Evolutionary conservation across 768 basidiomycete genomes (phyloP).

Genomic region (Rhodotorula babjevae): DNA sequence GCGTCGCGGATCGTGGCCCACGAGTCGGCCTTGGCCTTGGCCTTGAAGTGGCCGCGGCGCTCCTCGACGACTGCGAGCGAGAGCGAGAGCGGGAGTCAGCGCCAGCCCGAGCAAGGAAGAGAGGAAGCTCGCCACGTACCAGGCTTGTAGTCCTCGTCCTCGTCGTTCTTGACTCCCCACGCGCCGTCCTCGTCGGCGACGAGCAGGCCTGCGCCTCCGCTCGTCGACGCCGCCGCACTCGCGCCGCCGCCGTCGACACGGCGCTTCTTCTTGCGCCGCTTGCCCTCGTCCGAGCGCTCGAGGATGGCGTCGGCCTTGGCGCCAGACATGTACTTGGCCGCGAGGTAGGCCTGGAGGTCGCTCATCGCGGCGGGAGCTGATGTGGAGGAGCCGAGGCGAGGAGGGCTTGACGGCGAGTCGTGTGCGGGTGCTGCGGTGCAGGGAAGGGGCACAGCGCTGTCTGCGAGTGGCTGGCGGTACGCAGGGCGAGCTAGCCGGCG

Average conservation of each 20-base stretch:
- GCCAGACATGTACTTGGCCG: constrained; percentile 91
- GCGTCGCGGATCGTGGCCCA: constrained; percentile 32
- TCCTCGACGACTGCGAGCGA: constrained; percentile 32
- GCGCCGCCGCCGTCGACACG: constrained; percentile 50
- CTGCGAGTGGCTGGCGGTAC: no score
- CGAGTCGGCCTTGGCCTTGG: constrained; percentile 18
- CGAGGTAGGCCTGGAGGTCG: constrained; percentile 71
- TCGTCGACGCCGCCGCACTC: constrained; percentile 40
- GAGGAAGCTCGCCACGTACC: constrained; percentile 38
- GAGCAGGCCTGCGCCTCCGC: constrained; percentile 37
- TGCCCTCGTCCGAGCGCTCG: constrained; percentile 52
- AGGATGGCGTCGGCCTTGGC: constrained; percentile 94
- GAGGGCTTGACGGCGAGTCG: no score
- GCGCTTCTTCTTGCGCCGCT: constrained; percentile 61
- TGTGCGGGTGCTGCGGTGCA: no score
- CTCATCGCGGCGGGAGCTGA: background rate
- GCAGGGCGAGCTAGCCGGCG: no score
- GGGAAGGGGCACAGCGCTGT: no score
- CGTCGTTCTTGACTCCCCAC: constrained; percentile 34
- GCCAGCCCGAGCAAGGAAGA: accelerated
- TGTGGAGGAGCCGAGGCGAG: background rate
- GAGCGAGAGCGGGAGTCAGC: background rate
- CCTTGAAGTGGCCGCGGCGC: constrained; percentile 34
- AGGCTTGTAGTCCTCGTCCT: constrained; percentile 47
- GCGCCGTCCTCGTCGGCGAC: constrained; percentile 48